Conservation (phyloP, 805 yeast species). For the Crinitomyces ghanaensis region DNA sequence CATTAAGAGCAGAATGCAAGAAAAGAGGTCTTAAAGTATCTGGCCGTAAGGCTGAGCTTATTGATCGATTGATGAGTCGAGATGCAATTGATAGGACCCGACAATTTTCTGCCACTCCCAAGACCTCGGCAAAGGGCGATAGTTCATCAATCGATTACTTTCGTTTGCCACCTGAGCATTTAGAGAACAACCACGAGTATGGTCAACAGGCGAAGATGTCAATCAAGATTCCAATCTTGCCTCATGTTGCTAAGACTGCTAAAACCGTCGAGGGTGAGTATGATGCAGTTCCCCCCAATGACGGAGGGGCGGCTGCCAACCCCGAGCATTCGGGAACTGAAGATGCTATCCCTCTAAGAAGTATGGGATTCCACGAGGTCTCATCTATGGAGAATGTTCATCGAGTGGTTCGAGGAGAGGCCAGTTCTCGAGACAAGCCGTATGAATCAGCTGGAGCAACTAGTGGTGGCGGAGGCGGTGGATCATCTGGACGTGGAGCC, state of each 20-base stretch:
- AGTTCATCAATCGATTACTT: constrained; percentile 28
- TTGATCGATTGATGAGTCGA: constrained; percentile 25
- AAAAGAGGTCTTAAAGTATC: constrained; percentile 46
- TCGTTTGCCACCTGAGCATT: constrained; percentile 15
- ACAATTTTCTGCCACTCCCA: constrained; percentile 15
- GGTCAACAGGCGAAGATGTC: constrained; percentile 4
- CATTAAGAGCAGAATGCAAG: constrained; percentile 48
- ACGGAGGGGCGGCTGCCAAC: constrained; percentile 16
- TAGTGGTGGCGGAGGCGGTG: constrained; percentile 1
- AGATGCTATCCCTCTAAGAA: constrained; percentile 10
- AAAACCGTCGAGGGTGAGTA: constrained; percentile 9
- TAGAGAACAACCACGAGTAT: constrained; percentile 6
- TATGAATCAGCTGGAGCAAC: background rate
- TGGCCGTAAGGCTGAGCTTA: constrained; percentile 51
- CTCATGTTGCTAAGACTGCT: constrained; percentile 14
- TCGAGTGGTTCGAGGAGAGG: background rate
- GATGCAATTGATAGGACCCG: constrained; percentile 8
- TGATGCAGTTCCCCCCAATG: constrained; percentile 11
- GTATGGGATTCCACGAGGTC: constrained; percentile 1
- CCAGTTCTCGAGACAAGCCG: background rate
- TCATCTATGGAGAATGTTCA: background rate
- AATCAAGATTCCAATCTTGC: constrained; percentile 24
- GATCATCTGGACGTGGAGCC: no score
- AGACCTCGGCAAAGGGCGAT: constrained; percentile 23
- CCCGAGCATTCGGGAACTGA: constrained; percentile 15